phyloP scores from a whole-genome alignment of 192 early-diverging fungal genomes.

The Backusella australiensis region DNA sequence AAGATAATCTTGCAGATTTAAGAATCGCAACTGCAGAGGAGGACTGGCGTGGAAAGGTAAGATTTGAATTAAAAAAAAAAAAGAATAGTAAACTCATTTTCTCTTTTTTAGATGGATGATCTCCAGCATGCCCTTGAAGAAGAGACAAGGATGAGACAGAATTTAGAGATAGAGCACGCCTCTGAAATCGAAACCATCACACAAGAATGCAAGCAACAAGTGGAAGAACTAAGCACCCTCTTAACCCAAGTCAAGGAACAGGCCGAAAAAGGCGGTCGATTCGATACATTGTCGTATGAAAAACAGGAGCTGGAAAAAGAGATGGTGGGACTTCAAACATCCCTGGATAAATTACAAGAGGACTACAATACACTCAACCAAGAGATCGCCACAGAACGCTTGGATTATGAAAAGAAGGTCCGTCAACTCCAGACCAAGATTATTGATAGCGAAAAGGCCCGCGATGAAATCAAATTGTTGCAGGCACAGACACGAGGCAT shows the following conservation, averaged over 20 bases:
- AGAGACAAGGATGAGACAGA: neutral
- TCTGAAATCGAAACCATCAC: neutral
- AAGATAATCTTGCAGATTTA: constrained; percentile 35
- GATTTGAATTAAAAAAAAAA: neutral
- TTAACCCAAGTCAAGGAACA: neutral
- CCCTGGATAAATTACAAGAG: neutral
- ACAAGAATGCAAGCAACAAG: neutral
- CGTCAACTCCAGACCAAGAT: constrained; percentile 11
- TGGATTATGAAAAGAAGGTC: neutral
- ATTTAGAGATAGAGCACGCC: neutral
- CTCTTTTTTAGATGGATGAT: neutral
- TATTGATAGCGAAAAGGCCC: constrained; percentile 23
- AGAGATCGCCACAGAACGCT: neutral
- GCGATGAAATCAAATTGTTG: constrained; percentile 28
- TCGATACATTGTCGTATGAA: neutral
- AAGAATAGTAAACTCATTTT: neutral
- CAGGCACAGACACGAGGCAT: constrained; percentile 26
- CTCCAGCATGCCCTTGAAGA: neutral
- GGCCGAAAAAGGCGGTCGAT: too few species aligned
- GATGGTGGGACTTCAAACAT: neutral
- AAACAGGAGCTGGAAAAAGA: neutral
- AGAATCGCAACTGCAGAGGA: constrained; percentile 33
- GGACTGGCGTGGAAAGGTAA: constrained; percentile 26
- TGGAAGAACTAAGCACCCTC: neutral
- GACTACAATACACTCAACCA: neutral